phyloP scores from a whole-genome alignment of 2,329 filamentous ascomycete genomes.

The Pseudogymnoascus sp. region DNA sequence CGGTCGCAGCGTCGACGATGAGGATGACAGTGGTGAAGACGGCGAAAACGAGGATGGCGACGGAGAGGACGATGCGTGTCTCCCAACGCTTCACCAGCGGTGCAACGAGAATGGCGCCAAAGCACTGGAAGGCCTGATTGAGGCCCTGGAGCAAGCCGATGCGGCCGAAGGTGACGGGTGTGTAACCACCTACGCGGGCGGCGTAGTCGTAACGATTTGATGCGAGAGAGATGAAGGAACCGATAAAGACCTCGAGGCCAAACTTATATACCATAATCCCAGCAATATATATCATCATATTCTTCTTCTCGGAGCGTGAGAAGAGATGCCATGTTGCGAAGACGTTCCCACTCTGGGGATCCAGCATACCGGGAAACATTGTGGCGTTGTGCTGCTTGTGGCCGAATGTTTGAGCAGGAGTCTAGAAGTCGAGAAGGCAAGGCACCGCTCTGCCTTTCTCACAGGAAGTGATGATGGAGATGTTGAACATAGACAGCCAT shows the following conservation, averaged over 20 bases:
- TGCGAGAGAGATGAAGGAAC: constrained; percentile 41
- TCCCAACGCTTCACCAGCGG: constrained; percentile 42
- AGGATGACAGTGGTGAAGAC: constrained; percentile 41
- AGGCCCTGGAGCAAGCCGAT: constrained; percentile 41
- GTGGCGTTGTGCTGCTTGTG: not conserved
- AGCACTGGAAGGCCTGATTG: constrained; percentile 44
- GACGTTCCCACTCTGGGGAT: not conserved
- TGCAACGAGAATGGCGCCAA: constrained; percentile 43
- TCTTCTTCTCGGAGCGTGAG: constrained; percentile 35
- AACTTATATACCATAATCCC: constrained; percentile 48
- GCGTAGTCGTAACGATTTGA: constrained; percentile 44
- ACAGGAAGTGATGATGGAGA: constrained; percentile 4
- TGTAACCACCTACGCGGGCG: constrained; percentile 26
- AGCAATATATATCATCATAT: constrained; percentile 39
- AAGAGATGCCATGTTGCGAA: constrained; percentile 27
- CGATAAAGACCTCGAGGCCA: constrained; percentile 44
- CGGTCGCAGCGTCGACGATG: constrained; percentile 41
- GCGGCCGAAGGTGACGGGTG: constrained; percentile 38
- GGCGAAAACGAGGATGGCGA: constrained; percentile 38
- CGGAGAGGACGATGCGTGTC: constrained; percentile 39
- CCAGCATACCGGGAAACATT: not conserved
- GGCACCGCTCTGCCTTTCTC: not conserved
- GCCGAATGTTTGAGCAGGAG: not conserved
- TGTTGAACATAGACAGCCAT: constrained; percentile 6
- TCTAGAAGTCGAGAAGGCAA: not conserved